Conservation (phyloP, 768 basidiomycete genomes). For the Dendrothele bispora region DNA sequence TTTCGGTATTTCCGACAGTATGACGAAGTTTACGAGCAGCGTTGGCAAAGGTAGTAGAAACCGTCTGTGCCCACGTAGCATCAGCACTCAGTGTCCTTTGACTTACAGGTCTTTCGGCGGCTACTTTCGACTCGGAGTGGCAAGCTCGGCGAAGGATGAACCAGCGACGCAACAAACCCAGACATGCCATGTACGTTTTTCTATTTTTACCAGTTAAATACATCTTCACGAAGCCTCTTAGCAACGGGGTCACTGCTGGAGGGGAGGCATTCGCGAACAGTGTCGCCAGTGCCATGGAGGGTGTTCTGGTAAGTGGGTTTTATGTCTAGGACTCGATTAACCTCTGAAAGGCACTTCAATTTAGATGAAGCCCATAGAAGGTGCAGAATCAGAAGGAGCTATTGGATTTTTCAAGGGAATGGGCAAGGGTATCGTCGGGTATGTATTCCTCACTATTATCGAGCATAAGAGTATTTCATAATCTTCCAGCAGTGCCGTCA, state of each 20-base stretch:
- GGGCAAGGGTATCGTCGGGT: constrained; percentile 96
- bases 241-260: constrained; percentile 95
- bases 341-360: background rate
- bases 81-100: background rate
- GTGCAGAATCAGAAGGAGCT: constrained; percentile 92
- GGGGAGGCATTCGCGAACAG: constrained; percentile 93
- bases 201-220: background rate
- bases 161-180: constrained; percentile 90
- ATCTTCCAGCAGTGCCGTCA: constrained; percentile 63
- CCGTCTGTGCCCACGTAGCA: background rate
- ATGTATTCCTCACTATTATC: constrained; percentile 17
- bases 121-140: constrained; percentile 95
- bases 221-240: constrained; percentile 25
- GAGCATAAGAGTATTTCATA: constrained; percentile 3
- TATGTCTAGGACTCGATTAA: too few relatives aligned
- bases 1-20: constrained; percentile 92
- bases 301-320: constrained; percentile 66
- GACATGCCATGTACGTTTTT: constrained; percentile 84
- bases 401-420: constrained; percentile 98
- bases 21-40: constrained; percentile 98
- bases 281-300: constrained; percentile 94
- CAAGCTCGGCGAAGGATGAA: constrained; percentile 86
- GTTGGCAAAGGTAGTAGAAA: constrained; percentile 92
- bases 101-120: constrained; percentile 82
- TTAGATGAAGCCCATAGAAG: constrained; percentile 95